Conservation (phyloP, 192 early-diverging fungal species). For the Geranomyces michiganensis region DNA sequence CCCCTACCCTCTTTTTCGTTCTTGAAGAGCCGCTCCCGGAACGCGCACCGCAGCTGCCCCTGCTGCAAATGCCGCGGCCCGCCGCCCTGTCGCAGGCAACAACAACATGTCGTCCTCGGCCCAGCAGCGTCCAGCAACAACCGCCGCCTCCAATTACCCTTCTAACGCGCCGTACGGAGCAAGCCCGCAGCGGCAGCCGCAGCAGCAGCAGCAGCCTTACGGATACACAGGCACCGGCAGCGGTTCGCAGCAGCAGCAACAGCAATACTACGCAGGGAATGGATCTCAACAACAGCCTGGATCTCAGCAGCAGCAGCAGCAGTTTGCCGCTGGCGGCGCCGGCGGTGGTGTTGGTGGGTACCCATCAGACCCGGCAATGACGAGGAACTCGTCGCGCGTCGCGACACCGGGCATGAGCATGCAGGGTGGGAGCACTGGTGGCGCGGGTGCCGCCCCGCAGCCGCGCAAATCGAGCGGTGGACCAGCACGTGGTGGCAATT, state of each 20-base stretch:
- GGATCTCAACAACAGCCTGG: not conserved
- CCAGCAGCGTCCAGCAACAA: constrained; percentile 11
- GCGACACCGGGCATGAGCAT: constrained; percentile 34
- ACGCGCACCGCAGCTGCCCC: not conserved
- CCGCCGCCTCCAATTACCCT: constrained; percentile 12
- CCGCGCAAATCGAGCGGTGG: constrained; percentile 31
- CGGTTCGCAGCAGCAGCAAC: too few relatives aligned
- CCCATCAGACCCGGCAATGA: constrained; percentile 21
- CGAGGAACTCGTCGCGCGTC: constrained; percentile 25
- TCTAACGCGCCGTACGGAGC: constrained; percentile 2
- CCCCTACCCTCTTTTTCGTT: not conserved
- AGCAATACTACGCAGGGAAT: constrained; percentile 6
- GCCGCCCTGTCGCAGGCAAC: constrained; percentile 14
- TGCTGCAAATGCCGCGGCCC: constrained; percentile 4
- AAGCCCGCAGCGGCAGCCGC: not conserved
- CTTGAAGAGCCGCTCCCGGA: not conserved
- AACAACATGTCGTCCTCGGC: not conserved
- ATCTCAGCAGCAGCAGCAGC: not conserved
- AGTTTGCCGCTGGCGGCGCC: not conserved
- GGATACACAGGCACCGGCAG: not conserved
- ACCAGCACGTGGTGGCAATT: constrained; percentile 6
- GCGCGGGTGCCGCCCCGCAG: too few relatives aligned
- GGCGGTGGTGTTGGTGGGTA: not conserved
- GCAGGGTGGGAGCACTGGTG: constrained; percentile 21
- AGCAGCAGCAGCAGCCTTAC: constrained; percentile 21